These are phyloP conservation scores for Thelephora ganbajun DNA, from an alignment of 768 basidiomycete genomes.

Conservation along the genomic window DNA sequence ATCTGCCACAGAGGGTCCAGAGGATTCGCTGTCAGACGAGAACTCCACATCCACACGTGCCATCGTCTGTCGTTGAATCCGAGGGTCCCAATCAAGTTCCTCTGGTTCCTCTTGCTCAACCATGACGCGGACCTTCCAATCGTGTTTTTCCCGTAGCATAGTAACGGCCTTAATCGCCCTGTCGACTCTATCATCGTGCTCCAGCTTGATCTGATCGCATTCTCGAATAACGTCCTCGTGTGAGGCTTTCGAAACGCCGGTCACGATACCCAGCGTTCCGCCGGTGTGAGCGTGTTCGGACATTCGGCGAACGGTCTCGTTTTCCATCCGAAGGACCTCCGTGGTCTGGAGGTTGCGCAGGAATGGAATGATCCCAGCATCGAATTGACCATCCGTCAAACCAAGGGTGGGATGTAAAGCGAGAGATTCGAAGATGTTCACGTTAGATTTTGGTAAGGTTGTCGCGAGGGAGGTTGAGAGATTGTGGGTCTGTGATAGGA, in stretches of 20 bases:
- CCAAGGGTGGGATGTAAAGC: conserved; percentile 25
- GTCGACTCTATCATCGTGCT: conserved; percentile 65
- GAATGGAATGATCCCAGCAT: conserved; percentile 59
- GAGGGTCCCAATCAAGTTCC: conserved; percentile 60
- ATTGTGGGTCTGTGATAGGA: conserved; percentile 71
- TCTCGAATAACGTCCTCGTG: conserved; percentile 53
- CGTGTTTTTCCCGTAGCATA: conserved; percentile 67
- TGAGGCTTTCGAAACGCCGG: conserved; percentile 13
- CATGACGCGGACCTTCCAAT: conserved; percentile 71
- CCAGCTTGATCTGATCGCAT: conserved; percentile 49
- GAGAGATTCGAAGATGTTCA: conserved; percentile 17
- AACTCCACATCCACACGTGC: conserved; percentile 10
- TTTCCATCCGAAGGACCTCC: conserved; percentile 60
- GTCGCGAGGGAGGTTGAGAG: conserved; percentile 44
- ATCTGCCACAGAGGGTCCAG: conserved; percentile 1
- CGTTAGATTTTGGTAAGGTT: not conserved
- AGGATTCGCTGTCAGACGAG: conserved; percentile 6
- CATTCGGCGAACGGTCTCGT: conserved; percentile 55
- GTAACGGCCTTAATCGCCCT: conserved; percentile 67
- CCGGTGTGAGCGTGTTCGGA: conserved; percentile 41
- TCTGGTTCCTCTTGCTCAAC: conserved; percentile 72
- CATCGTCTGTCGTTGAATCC: conserved; percentile 16
- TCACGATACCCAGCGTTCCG: conserved; percentile 20
- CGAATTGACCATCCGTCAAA: conserved; percentile 54
- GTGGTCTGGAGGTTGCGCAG: conserved; percentile 71